Evolutionary conservation across 2,329 filamentous ascomycete species (phyloP), one percentile per base, ranked within the genome.

Genomic region (Sporothrix pallida): DNA sequence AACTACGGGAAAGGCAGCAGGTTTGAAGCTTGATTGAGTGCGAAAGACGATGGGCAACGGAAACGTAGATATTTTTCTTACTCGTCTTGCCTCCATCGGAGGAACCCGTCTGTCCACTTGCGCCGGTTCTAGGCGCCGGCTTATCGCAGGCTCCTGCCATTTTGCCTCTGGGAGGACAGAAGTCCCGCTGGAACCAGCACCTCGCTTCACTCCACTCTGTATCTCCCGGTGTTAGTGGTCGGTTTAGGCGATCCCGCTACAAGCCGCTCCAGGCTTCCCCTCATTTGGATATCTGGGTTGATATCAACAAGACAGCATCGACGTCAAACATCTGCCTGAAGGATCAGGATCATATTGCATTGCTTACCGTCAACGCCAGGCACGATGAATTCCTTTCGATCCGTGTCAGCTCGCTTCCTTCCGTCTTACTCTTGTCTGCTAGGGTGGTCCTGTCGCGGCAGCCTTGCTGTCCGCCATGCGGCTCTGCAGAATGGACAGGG

Each of bases 81-180:
- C 26, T 37, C 10, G 12, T 8, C 8, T 9, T 56, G 52, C 7
- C 20, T 17, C 26, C 26, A 37, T 60, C 56, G 56, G 56, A 17
- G 56, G 56, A 60, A 37, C 13, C 56, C 56, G 56, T 23, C 56
- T 60, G 56, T 37, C 31, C 31, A 37, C n/a, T n/a, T n/a, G n/a
- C n/a, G 31, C 13, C 56, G 56, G 12, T n/a, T n/a, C 26, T 37
- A 9, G 12, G 56, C 26, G 13, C 26, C 56, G 56, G 26, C 56
- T 60, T 60, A 60, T 60, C 56, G 56, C 56, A 60, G 26, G 23
- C 56, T 26, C 26, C 56, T 58, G n/a, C 52, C 52, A 9, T 54
- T 37, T 37, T 7, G 31, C 7, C 31, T 26, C 1, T 26, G 23
- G 23, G 23, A 26, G 23, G 23, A 26, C 23, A 26, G 7, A 37